Conservation (phyloP, 169 alveolate genomes). For the Plasmodium berghei region DNA sequence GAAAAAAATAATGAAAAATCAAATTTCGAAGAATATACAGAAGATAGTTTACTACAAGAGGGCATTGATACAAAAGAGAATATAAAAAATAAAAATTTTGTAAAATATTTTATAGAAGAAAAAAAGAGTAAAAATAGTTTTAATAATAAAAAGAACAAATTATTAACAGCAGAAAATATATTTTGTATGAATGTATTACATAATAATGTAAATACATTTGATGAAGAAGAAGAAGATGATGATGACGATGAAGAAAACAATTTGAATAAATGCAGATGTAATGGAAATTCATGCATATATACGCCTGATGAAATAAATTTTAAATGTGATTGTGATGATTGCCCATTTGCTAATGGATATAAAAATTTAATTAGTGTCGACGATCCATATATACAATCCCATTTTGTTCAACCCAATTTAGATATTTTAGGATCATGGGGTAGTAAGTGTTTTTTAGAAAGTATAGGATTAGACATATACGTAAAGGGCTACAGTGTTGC, state of each 20-base stretch:
- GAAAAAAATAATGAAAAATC: not conserved
- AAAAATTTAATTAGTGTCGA: constrained; percentile 71
- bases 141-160: constrained; percentile 35
- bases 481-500: constrained; percentile 81
- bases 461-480: constrained; percentile 81
- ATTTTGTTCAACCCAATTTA: constrained; percentile 76
- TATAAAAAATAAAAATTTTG: constrained; percentile 1
- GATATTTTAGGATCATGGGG: constrained; percentile 87
- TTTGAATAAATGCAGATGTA: constrained; percentile 61
- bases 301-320: constrained; percentile 73
- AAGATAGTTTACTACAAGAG: not conserved
- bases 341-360: constrained; percentile 76
- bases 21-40: not conserved
- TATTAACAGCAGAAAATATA: constrained; percentile 74
- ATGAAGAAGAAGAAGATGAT: constrained; percentile 77
- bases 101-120: constrained; percentile 3
- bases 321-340: constrained; percentile 74
- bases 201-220: constrained; percentile 75
- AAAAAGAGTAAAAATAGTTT: constrained; percentile 4
- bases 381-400: constrained; percentile 76
- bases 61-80: not conserved
- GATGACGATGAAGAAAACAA: constrained; percentile 69
- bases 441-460: constrained; percentile 83
- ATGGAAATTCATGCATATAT: constrained; percentile 71
- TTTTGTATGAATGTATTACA: constrained; percentile 73